Base-by-base conservation (phyloP, 495 filamentous ascomycete species). In the Xylaria bambusicola region DNA sequence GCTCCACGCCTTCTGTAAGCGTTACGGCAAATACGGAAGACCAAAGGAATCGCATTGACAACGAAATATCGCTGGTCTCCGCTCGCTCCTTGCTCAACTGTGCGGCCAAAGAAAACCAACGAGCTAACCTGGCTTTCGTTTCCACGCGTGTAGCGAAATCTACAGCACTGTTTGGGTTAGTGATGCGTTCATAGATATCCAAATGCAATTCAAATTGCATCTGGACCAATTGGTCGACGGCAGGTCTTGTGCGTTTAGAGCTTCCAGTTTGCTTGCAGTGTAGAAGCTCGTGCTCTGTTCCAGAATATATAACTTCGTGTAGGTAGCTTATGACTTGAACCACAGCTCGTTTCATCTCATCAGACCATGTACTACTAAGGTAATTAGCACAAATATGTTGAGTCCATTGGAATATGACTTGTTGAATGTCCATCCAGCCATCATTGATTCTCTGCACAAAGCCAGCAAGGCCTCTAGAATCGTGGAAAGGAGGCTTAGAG, bases 131-230 rank as follows among this genome's bases (percentile, higher is more conserved):
- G 56, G 89, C 87, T 57, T 83, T 83, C 59, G 91, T 89, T 33
- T 82, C 67, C 38, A 80, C 58, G 50, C 84, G 77, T 33, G 83
- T 87, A 15, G 64, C 75, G 40, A 75, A 68, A 47, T 88, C 85
- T 20, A 89, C 84, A 13, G 86, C 84, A 58, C 85, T 92, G 68
- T 81, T 87, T 0, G 90, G 86, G 59, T 87, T 86, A 17, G 88
- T 93, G 56, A 91, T 87, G 15, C 85, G 78, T 35, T 88, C 85
- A 64, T 89, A 96, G 7, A 92, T 78, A 56, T 97, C 93, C 1
- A 98, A 77, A 65, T 97, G 91, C 8, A 99, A 77, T 70, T 99
- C 94, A 60, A 92, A 93, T 1, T 95, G 76, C 52, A 87, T 86
- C 64, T 97, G 84, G 1, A 87, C 78, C 68, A 93, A 83, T n/a